phyloP scores from a whole-genome alignment of 2,329 filamentous ascomycete genomes.

The Cercospora sojina region DNA sequence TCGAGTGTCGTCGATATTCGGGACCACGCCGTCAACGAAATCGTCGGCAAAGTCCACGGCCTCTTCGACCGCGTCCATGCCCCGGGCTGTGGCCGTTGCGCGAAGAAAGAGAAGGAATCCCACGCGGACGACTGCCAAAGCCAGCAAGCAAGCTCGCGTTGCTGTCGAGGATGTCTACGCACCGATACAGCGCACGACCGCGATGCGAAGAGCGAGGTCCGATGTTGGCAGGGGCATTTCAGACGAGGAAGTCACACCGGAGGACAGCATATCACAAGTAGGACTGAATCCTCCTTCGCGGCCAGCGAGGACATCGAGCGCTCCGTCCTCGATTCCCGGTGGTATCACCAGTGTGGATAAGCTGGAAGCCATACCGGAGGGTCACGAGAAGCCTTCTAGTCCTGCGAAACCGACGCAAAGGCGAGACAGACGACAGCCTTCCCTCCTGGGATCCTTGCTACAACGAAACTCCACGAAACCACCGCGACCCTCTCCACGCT shows the following conservation, averaged over 20 bases:
- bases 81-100: background rate
- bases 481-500: conserved; percentile 23
- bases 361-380: conserved; percentile 27
- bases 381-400: conserved; percentile 31
- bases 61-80: conserved; percentile 14
- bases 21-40: conserved; percentile 4
- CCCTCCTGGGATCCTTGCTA: conserved; percentile 30
- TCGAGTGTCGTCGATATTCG: conserved; percentile 5
- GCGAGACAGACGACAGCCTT: conserved; percentile 31
- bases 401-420: conserved; percentile 15
- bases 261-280: conserved; percentile 37
- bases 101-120: conserved; percentile 11
- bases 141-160: conserved; percentile 7
- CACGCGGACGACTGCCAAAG: background rate
- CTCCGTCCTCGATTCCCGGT: conserved; percentile 23
- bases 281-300: conserved; percentile 17
- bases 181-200: background rate
- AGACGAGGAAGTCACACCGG: conserved; percentile 32
- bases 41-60: conserved; percentile 2
- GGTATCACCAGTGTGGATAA: conserved; percentile 28
- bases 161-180: background rate
- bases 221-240: background rate
- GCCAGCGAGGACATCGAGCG: background rate
- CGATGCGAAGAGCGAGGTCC: background rate
- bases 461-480: conserved; percentile 25